phyloP scores from a whole-genome alignment of 23 red algal species.

The Gracilaria vermiculophylla region DNA sequence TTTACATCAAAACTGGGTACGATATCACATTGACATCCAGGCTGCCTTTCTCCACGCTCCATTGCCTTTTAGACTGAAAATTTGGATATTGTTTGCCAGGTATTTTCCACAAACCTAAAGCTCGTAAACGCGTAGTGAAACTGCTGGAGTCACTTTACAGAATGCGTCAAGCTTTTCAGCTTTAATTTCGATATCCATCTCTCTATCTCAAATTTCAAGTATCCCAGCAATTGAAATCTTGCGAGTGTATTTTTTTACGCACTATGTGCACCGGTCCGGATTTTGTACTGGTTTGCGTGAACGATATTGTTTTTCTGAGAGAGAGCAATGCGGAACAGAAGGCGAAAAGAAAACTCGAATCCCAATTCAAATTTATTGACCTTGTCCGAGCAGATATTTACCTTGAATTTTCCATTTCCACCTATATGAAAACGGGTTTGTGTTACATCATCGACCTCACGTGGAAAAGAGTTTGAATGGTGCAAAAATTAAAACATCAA shows the following conservation, averaged over 20 bases:
- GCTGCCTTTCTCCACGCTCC: slow-evolving; percentile 10
- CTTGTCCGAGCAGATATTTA: not conserved
- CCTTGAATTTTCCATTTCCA: not conserved
- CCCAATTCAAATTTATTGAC: not conserved
- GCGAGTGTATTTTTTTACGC: not conserved
- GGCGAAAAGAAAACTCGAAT: not conserved
- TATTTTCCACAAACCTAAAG: not conserved
- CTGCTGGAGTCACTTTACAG: slow-evolving; percentile 19
- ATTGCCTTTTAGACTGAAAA: not conserved
- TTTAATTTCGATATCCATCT: not conserved
- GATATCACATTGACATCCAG: not conserved
- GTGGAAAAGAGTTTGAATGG: not conserved
- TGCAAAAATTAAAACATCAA: not conserved
- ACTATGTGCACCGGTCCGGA: not conserved
- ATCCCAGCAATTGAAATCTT: not conserved
- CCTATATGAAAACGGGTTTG: not conserved
- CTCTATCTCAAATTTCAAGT: not conserved
- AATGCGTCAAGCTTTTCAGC: slow-evolving; percentile 21
- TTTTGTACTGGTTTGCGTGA: not conserved
- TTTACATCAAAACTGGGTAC: not conserved
- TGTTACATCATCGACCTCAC: not conserved
- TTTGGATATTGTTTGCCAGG: not conserved
- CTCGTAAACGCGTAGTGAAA: not conserved
- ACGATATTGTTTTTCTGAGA: slow-evolving; percentile 11
- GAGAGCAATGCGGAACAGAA: not conserved